These are phyloP conservation scores for Pseudonitzschia multiseries DNA, from an alignment of 108 stramenopile species.

Conservation along the genomic window DNA sequence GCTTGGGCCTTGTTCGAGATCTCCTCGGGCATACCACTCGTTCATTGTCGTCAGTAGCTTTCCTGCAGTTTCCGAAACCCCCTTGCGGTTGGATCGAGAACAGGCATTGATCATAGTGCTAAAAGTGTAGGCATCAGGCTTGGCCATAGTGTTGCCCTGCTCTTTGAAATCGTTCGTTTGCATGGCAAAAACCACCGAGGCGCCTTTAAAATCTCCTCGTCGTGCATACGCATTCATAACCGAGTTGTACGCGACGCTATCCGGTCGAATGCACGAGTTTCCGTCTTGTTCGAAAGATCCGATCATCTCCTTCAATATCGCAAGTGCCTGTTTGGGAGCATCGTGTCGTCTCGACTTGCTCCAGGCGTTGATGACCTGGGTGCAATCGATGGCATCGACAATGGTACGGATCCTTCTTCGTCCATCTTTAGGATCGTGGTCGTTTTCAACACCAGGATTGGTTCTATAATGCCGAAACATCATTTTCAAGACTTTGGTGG, in stretches of 20 bases:
- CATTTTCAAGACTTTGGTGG: neutral
- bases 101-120: conserved; percentile 5
- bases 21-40: conserved; percentile 1
- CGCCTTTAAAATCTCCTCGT: conserved; percentile 16
- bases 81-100: conserved; percentile 4
- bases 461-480: neutral
- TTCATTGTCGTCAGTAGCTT: conserved; percentile 3
- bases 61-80: neutral
- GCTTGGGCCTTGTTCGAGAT: conserved; percentile 1
- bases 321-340: conserved; percentile 56
- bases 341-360: conserved; percentile 55
- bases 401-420: neutral
- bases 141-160: neutral
- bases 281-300: neutral
- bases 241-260: conserved; percentile 62
- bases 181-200: neutral
- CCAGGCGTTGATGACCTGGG: conserved; percentile 56
- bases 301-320: conserved; percentile 50
- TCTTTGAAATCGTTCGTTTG: conserved; percentile 3
- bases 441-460: neutral
- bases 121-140: neutral
- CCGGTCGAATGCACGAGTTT: conserved; percentile 34
- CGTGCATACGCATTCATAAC: conserved; percentile 73
- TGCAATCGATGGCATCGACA: neutral
- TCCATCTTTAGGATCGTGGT: neutral